These are phyloP conservation scores for Colletotrichum ledebouriae DNA, from an alignment of 2,329 filamentous ascomycete species.

Conservation along the genomic window DNA sequence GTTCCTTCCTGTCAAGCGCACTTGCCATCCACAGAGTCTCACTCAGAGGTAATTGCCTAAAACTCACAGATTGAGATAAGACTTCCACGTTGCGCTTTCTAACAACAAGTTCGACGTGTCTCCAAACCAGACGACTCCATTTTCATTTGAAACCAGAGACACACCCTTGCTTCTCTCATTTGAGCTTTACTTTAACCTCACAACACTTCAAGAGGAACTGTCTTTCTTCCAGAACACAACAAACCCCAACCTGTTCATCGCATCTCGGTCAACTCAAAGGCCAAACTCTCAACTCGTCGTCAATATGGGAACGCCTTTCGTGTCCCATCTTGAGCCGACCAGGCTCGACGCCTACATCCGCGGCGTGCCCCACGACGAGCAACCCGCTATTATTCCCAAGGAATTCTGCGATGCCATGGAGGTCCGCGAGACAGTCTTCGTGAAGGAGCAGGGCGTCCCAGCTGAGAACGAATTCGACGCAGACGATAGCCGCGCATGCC, in stretches of 20 bases:
- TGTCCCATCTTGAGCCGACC: constrained; percentile 62
- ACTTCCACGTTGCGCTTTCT: constrained; percentile 15
- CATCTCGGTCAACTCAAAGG: neutral
- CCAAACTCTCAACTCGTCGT: neutral
- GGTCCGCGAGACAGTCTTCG: constrained; percentile 72
- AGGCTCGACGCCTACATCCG: constrained; percentile 63
- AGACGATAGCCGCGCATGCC: constrained; percentile 83
- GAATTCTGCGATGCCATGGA: constrained; percentile 75
- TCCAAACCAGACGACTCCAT: neutral
- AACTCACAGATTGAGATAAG: constrained; percentile 20
- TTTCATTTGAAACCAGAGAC: neutral
- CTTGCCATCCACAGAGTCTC: constrained; percentile 3
- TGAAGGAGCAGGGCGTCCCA: constrained; percentile 69
- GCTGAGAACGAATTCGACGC: constrained; percentile 81
- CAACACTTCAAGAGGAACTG: constrained; percentile 1
- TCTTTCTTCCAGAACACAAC: constrained; percentile 5
- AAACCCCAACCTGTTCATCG: neutral
- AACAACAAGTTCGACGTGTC: neutral
- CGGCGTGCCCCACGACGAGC: constrained; percentile 55
- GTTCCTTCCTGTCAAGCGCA: constrained; percentile 8
- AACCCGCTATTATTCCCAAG: constrained; percentile 62
- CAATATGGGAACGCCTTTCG: constrained; percentile 64
- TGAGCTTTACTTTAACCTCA: neutral
- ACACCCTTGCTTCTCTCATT: neutral
- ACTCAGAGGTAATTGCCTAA: neutral